Percentiles rank a stretch among this genome's conserved stretches.
phyloP scores from a whole-genome alignment of 352 stramenopile genomes.

The Pythium aristosporum region DNA sequence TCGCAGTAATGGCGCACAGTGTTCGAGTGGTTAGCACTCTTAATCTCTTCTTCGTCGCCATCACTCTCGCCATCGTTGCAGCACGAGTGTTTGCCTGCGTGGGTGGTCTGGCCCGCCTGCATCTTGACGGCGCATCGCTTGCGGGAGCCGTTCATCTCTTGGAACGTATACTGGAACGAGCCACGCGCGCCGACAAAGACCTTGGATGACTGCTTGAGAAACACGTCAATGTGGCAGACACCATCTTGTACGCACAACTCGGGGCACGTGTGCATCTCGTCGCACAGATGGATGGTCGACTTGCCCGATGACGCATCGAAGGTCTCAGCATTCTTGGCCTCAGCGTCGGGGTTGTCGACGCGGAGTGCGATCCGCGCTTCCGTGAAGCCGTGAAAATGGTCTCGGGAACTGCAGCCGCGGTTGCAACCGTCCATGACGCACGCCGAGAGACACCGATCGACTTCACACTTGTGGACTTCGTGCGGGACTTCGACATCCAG shows the following conservation, averaged over 20 bases:
- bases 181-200: conserved; percentile 54
- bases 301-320: conserved; percentile 37
- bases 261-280: conserved; percentile 52
- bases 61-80: conserved; percentile 20
- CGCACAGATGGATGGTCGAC: conserved; percentile 62
- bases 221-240: conserved; percentile 69
- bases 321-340: conserved; percentile 31
- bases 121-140: conserved; percentile 58
- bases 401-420: conserved; percentile 38
- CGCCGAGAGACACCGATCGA: conserved; percentile 50
- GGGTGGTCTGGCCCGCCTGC: conserved; percentile 44
- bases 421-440: conserved; percentile 66
- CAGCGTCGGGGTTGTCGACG: conserved; percentile 33
- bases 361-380: conserved; percentile 43
- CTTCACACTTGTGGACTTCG: conserved; percentile 59
- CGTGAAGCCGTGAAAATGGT: conserved; percentile 70
- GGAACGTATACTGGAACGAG: conserved; percentile 66
- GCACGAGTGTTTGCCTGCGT: conserved; percentile 50
- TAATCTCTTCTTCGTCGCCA: conserved; percentile 19
- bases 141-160: conserved; percentile 78
- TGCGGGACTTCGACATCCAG: conserved; percentile 51
- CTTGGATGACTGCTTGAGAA: conserved; percentile 66
- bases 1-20: conserved; percentile 63
- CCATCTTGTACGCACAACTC: conserved; percentile 52
- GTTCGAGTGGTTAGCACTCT: neutral